These are phyloP conservation scores for Emericellopsis cladophorae DNA, from an alignment of 2,329 filamentous ascomycete genomes.

Conservation along the genomic window DNA sequence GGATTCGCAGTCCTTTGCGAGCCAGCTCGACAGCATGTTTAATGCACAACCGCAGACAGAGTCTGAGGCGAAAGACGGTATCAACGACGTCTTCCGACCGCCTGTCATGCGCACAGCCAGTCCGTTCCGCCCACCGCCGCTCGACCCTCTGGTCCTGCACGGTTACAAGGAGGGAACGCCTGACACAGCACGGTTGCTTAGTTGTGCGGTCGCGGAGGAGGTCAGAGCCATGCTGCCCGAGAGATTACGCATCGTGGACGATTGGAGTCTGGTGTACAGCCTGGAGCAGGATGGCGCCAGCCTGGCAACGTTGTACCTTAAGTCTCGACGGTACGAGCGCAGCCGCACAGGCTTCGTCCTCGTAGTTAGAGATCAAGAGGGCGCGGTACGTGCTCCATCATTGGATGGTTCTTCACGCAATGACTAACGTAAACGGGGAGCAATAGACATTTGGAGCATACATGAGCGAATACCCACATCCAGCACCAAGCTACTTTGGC, in stretches of 20 bases:
- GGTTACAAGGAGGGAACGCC: constrained; percentile 53
- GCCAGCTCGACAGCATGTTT: constrained; percentile 14
- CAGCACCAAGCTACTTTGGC: constrained; percentile 76
- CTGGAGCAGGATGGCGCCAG: constrained; percentile 87
- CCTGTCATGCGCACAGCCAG: constrained; percentile 46
- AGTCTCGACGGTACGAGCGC: constrained; percentile 54
- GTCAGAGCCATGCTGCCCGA: constrained; percentile 82
- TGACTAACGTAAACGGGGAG: not conserved
- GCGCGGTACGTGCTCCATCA: constrained; percentile 48
- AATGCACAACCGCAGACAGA: constrained; percentile 1
- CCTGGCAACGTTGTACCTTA: constrained; percentile 73
- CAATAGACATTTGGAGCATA: constrained; percentile 81
- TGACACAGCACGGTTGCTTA: constrained; percentile 52
- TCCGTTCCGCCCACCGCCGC: constrained; percentile 77
- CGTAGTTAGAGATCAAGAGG: constrained; percentile 66
- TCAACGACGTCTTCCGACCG: constrained; percentile 41
- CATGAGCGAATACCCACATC: constrained; percentile 77
- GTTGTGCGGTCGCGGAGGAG: constrained; percentile 70
- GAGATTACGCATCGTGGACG: constrained; percentile 72
- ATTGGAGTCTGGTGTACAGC: constrained; percentile 80
- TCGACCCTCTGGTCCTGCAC: constrained; percentile 64
- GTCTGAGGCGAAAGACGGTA: constrained; percentile 23
- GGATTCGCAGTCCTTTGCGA: constrained; percentile 11
- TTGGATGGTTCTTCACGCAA: no score
- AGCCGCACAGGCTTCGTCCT: constrained; percentile 79